Percentiles rank a stretch among this genome's conserved stretches.
These are phyloP conservation scores for Pleochaeta shiraiana DNA, from an alignment of 2,329 filamentous ascomycete genomes.

Conservation along the genomic window DNA sequence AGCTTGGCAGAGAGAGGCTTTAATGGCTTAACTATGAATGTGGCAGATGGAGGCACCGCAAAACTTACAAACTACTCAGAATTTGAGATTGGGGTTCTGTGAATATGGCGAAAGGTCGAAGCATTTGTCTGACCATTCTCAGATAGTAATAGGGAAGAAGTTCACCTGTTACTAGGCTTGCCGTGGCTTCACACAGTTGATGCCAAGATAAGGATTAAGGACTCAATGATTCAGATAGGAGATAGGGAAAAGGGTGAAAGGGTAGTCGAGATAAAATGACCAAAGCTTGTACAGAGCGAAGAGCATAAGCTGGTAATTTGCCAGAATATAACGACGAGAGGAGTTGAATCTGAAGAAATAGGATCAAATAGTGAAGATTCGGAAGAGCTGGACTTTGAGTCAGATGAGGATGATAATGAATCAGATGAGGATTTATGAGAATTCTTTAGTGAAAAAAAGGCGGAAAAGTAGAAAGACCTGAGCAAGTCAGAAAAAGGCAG, in stretches of 20 bases:
- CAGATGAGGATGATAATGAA: background rate
- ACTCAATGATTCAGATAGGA: background rate
- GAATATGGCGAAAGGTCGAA: background rate
- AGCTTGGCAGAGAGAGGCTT: background rate
- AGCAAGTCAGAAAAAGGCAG: constrained; percentile 3
- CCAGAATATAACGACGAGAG: background rate
- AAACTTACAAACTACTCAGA: background rate
- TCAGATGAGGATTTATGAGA: too few species aligned
- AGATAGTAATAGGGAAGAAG: background rate
- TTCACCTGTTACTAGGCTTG: background rate
- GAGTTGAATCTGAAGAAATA: background rate
- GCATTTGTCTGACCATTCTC: background rate
- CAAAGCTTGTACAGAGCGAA: background rate
- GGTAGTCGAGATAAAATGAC: background rate
- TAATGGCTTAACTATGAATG: background rate
- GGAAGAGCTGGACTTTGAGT: background rate
- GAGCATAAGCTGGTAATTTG: background rate
- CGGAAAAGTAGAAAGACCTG: background rate
- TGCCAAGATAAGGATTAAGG: background rate
- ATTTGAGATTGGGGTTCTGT: background rate
- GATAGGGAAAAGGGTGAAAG: background rate
- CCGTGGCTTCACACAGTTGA: constrained; percentile 1
- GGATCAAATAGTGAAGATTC: background rate
- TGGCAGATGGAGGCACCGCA: background rate
- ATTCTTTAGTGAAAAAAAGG: background rate